Evolutionary conservation across 139 green algal genomes (phyloP), one percentile per base, ranked within the genome.

Genomic region (Chlorella sp.): DNA sequence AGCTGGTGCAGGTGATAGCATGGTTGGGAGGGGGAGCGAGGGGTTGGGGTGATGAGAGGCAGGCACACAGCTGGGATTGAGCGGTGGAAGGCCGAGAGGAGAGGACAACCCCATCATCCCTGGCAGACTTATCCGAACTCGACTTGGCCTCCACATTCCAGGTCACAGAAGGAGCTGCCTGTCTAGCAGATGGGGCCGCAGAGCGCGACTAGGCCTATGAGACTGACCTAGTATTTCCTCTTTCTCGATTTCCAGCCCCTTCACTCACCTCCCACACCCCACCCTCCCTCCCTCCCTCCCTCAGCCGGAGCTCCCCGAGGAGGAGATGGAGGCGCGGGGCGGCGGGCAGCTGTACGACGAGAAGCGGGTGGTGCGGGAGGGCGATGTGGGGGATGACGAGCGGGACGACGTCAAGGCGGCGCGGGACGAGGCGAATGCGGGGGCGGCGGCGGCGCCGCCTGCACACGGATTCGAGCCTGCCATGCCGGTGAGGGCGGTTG

Each of bases 321-420:
- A 96, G 28, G 79, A 93, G 15, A 93, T 93, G 61, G 96, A 98
- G 4, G 93, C 91, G 32, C 84, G 96, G 3, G 96, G 96, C 24
- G 96, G 96, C 19, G 96, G 96, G 16, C 81, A 92, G 64, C 90
- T 85, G 12, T 91, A 93, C 21, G 92, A 97, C 0, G 96, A 97
- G 57, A 40, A 53, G 48, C 91, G 94, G 0, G 87, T 95, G 48
- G 77, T 86, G n/a, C 91, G 92, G 32, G 81, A 92, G 21, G 87
- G 92, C 53, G 94, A 89, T 57, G 68, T 88, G 0, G 83, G 83
- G 3, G 83, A 88, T 32, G 83, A 88, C 36, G 83, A 88, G 66
- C 37, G 64, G 39, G 83, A 88, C 64, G 83, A 88, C 32, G 66
- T 68, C 0, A 79, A 80, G 66, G 22, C 83, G 37, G 66, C 66